Base-by-base conservation (phyloP, 2,329 filamentous ascomycete genomes). In the Botrytis hyacinthi region DNA sequence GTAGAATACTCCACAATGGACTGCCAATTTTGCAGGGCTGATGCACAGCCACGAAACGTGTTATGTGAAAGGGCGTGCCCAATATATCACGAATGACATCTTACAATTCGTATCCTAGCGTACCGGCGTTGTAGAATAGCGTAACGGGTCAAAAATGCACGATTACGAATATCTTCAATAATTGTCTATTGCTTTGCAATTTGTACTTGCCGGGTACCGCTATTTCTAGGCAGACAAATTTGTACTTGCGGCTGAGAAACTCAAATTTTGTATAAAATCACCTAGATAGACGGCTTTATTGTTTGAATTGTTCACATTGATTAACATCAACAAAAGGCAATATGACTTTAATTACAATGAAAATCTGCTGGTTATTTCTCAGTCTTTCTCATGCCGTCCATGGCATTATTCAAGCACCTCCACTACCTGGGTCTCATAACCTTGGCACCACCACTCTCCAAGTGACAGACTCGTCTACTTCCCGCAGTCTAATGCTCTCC, bases 401-500 rank as follows among this genome's bases (percentile, higher is more conserved):
- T 51, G 71, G 22, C 16, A 20, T 51, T 12, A 20, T 69, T 16
- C 71, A 73, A 44, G 71, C 71, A 16, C 71, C 71, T 12, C 54
- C 42, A 69, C 54, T 73, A 4, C 51, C 40, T 32, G 71, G 63
- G 10, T 32, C 54, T 29, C 59, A 73, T 51, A 32, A 35, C 29
- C 71, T 73, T 12, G 71, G 71, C 20, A 73, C 71, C 18, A 73
- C 71, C 8, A 54, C 48, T 20, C 65, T 73, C n/a, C 63, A 73
- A 51, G 48, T 59, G 22, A 69, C 48, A 0, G 63, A 73, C 54
- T 48, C 71, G 14, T 48, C 51, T 18, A 73, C 71, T 32, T 69
- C 71, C 7, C 72, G 67, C 29, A 40, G 44, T 40, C 48, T 73
- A n/a, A 73, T 73, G 72, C 66, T 71, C 8, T 73, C 72, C 44